A percentile compares a stretch with the other conserved stretches of the same genome.
These are phyloP conservation scores for Amesomyces nigricolor DNA, from an alignment of 2,329 filamentous ascomycete species.

Conservation along the genomic window DNA sequence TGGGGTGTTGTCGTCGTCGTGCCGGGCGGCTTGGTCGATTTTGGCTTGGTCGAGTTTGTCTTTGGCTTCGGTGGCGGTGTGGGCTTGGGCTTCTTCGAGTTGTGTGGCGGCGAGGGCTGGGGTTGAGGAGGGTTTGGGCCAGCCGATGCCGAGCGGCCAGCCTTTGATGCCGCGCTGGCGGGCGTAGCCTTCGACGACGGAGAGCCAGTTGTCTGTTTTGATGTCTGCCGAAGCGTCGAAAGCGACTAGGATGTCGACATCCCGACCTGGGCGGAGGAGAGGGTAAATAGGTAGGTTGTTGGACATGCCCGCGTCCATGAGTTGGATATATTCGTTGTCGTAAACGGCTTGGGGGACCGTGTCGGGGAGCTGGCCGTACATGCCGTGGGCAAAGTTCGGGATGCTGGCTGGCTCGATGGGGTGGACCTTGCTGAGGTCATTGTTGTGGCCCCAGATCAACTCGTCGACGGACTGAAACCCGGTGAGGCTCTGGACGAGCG, in stretches of 20 bases:
- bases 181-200: slow-evolving; percentile 88
- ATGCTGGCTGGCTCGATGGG: slow-evolving; percentile 88
- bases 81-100: slow-evolving; percentile 62
- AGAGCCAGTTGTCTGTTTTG: slow-evolving; percentile 92
- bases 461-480: slow-evolving; percentile 75
- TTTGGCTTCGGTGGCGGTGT: slow-evolving; percentile 54
- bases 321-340: slow-evolving; percentile 63
- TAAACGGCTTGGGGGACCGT: slow-evolving; percentile 76
- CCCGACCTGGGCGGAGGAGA: slow-evolving; percentile 76
- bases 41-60: slow-evolving; percentile 59
- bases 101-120: slow-evolving; percentile 56
- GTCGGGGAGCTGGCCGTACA: slow-evolving; percentile 67
- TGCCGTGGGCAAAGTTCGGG: slow-evolving; percentile 81
- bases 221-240: slow-evolving; percentile 95
- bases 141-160: slow-evolving; percentile 92
- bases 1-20: slow-evolving; percentile 26
- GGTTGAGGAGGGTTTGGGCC: slow-evolving; percentile 63
- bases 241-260: slow-evolving; percentile 84
- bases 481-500: slow-evolving; percentile 66
- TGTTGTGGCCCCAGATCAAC: slow-evolving; percentile 73
- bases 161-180: slow-evolving; percentile 84
- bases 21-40: slow-evolving; percentile 37
- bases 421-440: slow-evolving; percentile 85
- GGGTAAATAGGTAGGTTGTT: slow-evolving; percentile 98
- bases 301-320: slow-evolving; percentile 98